Evolutionary conservation across 805 yeast genomes (phyloP), one percentile per base, ranked within the genome.

Genomic region (Kurtzmaniella cleridarum): DNA sequence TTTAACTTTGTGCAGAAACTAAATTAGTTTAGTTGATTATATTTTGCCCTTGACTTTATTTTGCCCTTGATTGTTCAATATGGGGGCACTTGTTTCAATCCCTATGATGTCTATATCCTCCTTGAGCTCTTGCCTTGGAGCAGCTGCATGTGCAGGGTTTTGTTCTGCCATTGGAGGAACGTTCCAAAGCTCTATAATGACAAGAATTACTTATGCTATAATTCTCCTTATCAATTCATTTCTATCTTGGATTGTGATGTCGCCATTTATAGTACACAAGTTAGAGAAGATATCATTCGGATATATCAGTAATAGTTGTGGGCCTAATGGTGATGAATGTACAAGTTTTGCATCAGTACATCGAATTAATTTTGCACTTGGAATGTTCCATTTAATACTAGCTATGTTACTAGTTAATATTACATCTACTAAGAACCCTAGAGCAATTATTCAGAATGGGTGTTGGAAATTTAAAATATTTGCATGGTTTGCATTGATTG

Each of bases 281-380:
- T 78, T 93, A 7, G 93, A 84, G 43, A 75, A 73, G 42, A 69
- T 88, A 6, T 73, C 87, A 0, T 74, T 81, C 62, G 88, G 87
- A 11, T 69, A 75, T 42, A 76, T 85, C 53, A 81, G 81, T 50
- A 73, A 73, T 45, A 79, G 76, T 31, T 91, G 98, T 62, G 79
- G 73, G 3, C 68, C 69, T 5, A 70, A 81, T 32, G 95, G 93
- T 11, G 77, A 78, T 16, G 83, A 84, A 50, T 89, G 96, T 59
- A 69, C 69, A 34, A 95, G 97, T 34, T 93, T 91, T 60, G 86
- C 88, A 12, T 90, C 95, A 3, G 97, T 93, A n/a, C 95, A 93
- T 57, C 68, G 98, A 40, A 69, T 93, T 51, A 88, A 88, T 61
- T 85, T 89, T 55, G 90, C 97, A 2, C 66, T 93, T 14, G 98